phyloP scores from a whole-genome alignment of 2,329 filamentous ascomycete genomes.

The Trichothecium roseum region DNA sequence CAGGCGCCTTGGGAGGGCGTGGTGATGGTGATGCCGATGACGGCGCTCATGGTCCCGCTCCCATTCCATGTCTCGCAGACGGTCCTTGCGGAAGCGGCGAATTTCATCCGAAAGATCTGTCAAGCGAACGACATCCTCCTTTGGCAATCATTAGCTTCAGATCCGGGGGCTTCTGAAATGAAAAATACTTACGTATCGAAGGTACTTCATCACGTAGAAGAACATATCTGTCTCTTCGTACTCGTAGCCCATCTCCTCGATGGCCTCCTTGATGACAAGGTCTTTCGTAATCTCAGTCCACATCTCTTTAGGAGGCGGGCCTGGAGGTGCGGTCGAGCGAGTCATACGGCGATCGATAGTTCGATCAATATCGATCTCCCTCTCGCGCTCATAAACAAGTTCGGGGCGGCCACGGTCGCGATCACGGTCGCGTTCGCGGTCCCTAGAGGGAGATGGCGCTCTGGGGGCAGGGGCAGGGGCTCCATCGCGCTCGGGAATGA shows the following conservation, averaged over 20 bases:
- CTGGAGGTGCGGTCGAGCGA: conserved; percentile 22
- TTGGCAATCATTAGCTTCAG: conserved; percentile 18
- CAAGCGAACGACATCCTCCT: conserved; percentile 82
- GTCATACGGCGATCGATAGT: conserved; percentile 39
- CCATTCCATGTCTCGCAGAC: conserved; percentile 43
- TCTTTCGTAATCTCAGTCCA: conserved; percentile 99
- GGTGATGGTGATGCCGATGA: conserved; percentile 23
- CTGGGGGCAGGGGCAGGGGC: conserved; percentile 14
- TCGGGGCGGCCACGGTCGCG: conserved; percentile 13
- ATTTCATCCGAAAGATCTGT: conserved; percentile 78
- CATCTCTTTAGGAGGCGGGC: conserved; percentile 51
- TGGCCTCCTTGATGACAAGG: conserved; percentile 74
- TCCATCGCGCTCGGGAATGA: conserved; percentile 56
- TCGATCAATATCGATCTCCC: conserved; percentile 46
- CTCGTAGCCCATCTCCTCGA: conserved; percentile 74
- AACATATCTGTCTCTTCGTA: conserved; percentile 85
- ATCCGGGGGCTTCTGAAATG: background rate
- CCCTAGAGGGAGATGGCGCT: conserved; percentile 17
- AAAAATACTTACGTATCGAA: conserved; percentile 62
- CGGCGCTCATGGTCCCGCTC: conserved; percentile 45
- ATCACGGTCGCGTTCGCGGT: conserved; percentile 20
- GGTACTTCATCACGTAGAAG: conserved; percentile 88
- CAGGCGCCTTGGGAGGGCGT: conserved; percentile 15
- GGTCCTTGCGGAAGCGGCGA: conserved; percentile 47
- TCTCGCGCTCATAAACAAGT: conserved; percentile 23